A percentile compares a stretch with the other conserved stretches of the same genome.
These are phyloP conservation scores for Aspergillus affinis DNA, from an alignment of 495 filamentous ascomycete genomes.

Conservation along the genomic window DNA sequence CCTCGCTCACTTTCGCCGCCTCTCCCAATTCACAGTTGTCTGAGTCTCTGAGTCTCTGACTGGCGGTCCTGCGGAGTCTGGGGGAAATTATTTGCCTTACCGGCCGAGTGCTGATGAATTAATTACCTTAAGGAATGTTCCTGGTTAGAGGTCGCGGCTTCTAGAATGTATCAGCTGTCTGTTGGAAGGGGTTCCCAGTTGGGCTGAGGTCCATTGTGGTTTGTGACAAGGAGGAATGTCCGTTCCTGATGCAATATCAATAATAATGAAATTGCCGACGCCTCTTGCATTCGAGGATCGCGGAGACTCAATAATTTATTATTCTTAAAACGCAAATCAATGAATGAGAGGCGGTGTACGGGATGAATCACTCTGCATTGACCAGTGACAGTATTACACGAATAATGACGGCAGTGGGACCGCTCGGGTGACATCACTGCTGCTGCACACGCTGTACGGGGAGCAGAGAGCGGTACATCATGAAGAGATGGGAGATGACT, in stretches of 20 bases:
- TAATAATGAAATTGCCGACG: not conserved
- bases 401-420: not conserved
- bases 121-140: no score
- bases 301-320: not conserved
- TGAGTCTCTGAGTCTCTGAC: not conserved
- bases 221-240: not conserved
- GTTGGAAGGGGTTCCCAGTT: not conserved
- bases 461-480: not conserved
- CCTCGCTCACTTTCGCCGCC: not conserved
- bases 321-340: not conserved
- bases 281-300: no score
- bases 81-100: constrained; percentile 2
- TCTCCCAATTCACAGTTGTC: no score
- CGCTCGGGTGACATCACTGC: not conserved
- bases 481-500: not conserved
- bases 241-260: not conserved
- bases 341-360: not conserved
- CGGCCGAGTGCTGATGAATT: no score
- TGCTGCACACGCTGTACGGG: no score
- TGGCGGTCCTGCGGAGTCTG: constrained; percentile 10
- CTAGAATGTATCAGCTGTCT: not conserved
- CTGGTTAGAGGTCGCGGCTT: not conserved
- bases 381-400: not conserved
- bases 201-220: not conserved
- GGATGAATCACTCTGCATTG: not conserved